Percentiles rank a stretch among this genome's conserved stretches.
phyloP scores from a whole-genome alignment of 1,284 basidiomycete species.

The Irpex sp. region DNA sequence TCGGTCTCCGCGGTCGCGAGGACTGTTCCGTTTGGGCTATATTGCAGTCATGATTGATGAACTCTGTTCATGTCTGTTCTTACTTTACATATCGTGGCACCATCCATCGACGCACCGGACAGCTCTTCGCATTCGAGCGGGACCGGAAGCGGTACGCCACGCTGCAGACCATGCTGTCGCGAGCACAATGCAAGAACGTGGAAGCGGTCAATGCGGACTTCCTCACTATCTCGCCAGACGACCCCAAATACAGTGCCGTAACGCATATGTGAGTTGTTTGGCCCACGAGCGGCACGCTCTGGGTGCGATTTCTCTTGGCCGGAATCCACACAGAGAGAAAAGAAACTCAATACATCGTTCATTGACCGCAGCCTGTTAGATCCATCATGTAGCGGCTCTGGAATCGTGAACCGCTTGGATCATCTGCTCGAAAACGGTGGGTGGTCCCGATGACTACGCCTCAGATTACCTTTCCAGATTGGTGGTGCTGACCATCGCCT shows the following conservation, averaged over 20 bases:
- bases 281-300: conserved; percentile 24
- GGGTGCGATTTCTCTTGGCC: neutral
- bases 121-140: conserved; percentile 87
- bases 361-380: conserved; percentile 67
- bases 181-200: conserved; percentile 79
- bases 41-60: neutral
- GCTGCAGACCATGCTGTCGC: conserved; percentile 78
- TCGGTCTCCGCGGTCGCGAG: conserved; percentile 7
- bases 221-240: conserved; percentile 64
- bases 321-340: neutral
- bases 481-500: neutral
- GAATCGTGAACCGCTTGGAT: conserved; percentile 88
- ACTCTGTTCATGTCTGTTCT: neutral
- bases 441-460: conserved; percentile 21
- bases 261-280: conserved; percentile 70
- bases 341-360: neutral
- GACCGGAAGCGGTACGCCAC: conserved; percentile 79
- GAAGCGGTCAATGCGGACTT: conserved; percentile 77
- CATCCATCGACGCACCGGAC: neutral
- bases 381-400: conserved; percentile 91
- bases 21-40: neutral
- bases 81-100: no score
- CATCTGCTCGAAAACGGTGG: conserved; percentile 69
- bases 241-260: conserved; percentile 57
- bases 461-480: neutral